These are phyloP conservation scores for Bonia amplexicaulis DNA, from an alignment of 176 grass and related monocot genomes.

Conservation along the genomic window DNA sequence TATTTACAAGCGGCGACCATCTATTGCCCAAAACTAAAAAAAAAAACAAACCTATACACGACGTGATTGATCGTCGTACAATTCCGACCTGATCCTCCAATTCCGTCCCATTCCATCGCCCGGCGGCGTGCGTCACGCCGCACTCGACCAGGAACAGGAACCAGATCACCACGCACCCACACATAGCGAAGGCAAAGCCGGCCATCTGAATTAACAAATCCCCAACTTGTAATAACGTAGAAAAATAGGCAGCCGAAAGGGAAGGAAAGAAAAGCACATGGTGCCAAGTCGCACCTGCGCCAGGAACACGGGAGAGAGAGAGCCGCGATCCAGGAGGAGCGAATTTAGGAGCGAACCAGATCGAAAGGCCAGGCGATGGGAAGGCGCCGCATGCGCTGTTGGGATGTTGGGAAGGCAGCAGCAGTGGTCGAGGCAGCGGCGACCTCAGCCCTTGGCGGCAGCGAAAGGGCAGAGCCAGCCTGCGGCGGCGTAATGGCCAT, in stretches of 20 bases:
- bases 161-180: background rate
- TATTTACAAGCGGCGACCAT: too few relatives aligned
- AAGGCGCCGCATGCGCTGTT: background rate
- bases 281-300: background rate
- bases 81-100: background rate
- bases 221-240: background rate
- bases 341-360: background rate
- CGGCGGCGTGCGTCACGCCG: slow-evolving; percentile 26
- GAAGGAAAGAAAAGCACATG: background rate
- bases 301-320: background rate
- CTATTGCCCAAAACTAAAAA: too few relatives aligned
- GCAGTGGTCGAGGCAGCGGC: background rate
- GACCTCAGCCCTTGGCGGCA: slow-evolving; percentile 29
- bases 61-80: background rate
- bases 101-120: background rate
- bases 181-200: background rate
- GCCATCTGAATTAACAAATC: background rate
- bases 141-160: background rate
- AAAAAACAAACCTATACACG: background rate
- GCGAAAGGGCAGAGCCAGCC: slow-evolving; percentile 27
- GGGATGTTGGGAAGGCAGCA: background rate
- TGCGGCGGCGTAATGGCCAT: background rate
- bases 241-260: slow-evolving; percentile 18
- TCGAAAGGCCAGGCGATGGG: too few relatives aligned
- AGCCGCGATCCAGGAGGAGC: background rate